Base-by-base conservation (phyloP, 148 eudicot genomes). In the Vaccinium vitisidaea region DNA sequence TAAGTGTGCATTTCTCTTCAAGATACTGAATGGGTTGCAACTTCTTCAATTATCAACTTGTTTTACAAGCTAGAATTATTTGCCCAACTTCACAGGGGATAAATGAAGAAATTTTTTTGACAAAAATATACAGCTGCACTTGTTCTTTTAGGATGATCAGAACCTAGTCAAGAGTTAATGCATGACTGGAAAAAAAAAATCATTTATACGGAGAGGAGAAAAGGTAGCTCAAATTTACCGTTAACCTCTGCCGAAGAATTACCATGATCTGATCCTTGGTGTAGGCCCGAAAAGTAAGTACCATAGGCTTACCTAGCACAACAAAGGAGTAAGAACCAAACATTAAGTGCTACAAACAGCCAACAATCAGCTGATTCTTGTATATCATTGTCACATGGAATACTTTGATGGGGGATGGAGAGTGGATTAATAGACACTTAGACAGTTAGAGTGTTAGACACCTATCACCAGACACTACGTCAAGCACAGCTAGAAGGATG, bases 221-320 rank as follows among this genome's bases (percentile, higher is more conserved):
- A 71, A 49, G 14, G 81, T 58, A 83, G 65, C 50, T 36, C 84
- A 54, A 79, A 10, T 50, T 84, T 87, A 96, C 99, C 95, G 55
- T 81, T 67, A 94, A 88, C 85, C 98, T 91, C 77, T 91, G 90
- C 82, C 90, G 92, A 85, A 96, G 92, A 88, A 96, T 93, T 75
- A 23, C 85, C 82, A 93, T 89, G 73, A 94, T 96, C 86, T 94
- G 99, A 85, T 96, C 97, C 90, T 92, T 94, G 56, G 97, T 93
- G 90, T 94, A 96, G 75, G 99, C 97, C 43, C 92, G 94, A 79
- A 94, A 96, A 80, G 97, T 92, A 83, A 94, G 78, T 52, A 96
- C 95, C 84, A 84, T 86, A 75, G 99, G 99, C 83, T 93, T 96
- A 84, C 99, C 98, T 94, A 86, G 86, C 86, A 87, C 74, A 86